These are phyloP conservation scores for Angophora floribunda DNA, from an alignment of 345 rosid species.

Conservation along the genomic window DNA sequence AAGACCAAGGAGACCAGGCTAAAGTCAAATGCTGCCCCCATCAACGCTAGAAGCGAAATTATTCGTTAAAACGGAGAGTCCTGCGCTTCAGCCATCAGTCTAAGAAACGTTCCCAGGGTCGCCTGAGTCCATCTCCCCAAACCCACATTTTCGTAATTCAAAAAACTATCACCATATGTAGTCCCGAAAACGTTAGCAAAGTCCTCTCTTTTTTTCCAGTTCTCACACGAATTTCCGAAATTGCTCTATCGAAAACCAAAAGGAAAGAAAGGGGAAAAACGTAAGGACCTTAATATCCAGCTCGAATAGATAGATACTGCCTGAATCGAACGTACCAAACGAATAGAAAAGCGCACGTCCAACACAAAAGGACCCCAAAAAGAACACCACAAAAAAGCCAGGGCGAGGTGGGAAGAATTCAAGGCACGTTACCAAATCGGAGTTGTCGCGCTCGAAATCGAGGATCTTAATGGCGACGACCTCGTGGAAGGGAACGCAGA, in stretches of 20 bases:
- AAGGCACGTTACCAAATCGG: slow-evolving; percentile 56
- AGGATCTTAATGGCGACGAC: slow-evolving; percentile 92
- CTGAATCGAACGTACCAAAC: neutral
- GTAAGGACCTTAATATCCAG: neutral
- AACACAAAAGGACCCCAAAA: neutral
- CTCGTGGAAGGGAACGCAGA: slow-evolving; percentile 62
- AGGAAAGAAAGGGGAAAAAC: neutral
- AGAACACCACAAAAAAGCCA: neutral
- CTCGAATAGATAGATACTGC: neutral
- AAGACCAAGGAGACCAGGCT: neutral
- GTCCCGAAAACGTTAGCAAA: neutral
- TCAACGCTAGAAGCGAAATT: neutral
- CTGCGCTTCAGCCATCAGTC: too few species aligned
- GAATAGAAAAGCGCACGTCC: neutral
- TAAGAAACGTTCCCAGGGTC: neutral
- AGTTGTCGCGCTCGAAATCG: slow-evolving; percentile 87
- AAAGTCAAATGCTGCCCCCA: neutral
- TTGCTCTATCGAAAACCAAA: neutral
- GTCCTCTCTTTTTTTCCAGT: neutral
- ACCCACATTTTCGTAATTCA: neutral
- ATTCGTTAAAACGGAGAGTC: too few species aligned
- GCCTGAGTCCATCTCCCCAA: neutral
- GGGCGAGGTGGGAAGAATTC: neutral
- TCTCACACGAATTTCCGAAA: neutral
- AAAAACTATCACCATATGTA: neutral